Evolutionary conservation across 2,329 filamentous ascomycete genomes (phyloP), one percentile per base, ranked within the genome.

Genomic region (Tolypocladium endophyticum): DNA sequence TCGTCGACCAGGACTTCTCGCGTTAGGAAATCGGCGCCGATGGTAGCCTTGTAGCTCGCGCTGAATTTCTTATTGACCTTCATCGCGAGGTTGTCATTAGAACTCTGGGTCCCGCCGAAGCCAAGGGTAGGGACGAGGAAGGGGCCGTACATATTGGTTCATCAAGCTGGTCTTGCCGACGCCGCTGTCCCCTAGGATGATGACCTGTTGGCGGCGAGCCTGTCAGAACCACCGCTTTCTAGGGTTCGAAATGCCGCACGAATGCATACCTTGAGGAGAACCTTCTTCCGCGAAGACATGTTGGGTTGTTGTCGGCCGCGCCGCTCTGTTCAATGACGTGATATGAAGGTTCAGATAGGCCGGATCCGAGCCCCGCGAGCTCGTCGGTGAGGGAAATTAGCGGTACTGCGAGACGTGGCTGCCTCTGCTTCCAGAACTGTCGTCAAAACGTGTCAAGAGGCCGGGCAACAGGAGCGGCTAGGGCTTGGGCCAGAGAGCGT

Each of bases 1-100:
- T 97, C 94, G 76, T 97, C 94, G 59, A 99, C 93, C 65, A 97
- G 81, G 47, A 99, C 94, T 79, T 99, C 94, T 75, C 96, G 95
- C 60, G 94, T 99, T 62, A 99, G 82, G 77, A 99, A 99, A 76
- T 99, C 94, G 74, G 94, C 94, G 67, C 94, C 94, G 74, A 99
- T 99, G 54, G 94, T 99, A 61, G 94, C 94, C 80, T 99, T 99
- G 86, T 99, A 99, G 80, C 92, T 97, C 67, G 92, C 93, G 74
- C 92, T 97, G 81, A 99, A 99, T 76, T 99, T 97, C 81, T 99
- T 99, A 83, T 99, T 99, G 84, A 99, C 93, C 93, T 97, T 67
- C 0, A 41, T 11, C 3, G 25, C 6, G 23, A 45, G 58, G 5
- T 57, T n/a, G 30, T 14, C 38, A 18, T 30, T 55, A 59, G 67